Conservation (phyloP, 768 basidiomycete species). For the Cyathus striatus region DNA sequence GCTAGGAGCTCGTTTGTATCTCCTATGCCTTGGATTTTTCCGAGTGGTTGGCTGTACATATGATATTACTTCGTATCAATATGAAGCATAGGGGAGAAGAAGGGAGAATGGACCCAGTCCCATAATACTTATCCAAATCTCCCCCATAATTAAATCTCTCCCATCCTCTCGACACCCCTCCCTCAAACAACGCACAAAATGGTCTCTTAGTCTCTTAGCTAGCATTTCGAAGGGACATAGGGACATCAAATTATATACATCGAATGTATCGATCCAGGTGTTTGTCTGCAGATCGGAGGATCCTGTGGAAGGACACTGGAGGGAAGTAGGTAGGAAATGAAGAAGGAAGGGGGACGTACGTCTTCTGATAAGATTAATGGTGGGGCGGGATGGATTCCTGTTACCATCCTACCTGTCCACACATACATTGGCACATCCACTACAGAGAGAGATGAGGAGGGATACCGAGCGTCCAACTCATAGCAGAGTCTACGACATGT, state of each 20-base stretch:
- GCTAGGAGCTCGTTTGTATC: constrained; percentile 88
- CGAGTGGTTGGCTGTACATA: constrained; percentile 65
- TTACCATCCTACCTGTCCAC: background rate
- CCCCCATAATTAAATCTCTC: constrained; percentile 65
- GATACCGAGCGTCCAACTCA: constrained; percentile 65
- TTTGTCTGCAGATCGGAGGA: constrained; percentile 35
- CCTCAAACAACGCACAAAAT: constrained; percentile 71
- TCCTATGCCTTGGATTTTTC: constrained; percentile 79
- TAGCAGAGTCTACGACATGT: constrained; percentile 63
- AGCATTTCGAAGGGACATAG: constrained; percentile 82
- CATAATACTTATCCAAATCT: constrained; percentile 78
- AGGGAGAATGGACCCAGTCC: constrained; percentile 49
- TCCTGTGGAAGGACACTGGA: constrained; percentile 52
- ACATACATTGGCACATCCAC: background rate
- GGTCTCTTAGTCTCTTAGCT: constrained; percentile 45
- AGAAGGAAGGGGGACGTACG: constrained; percentile 29
- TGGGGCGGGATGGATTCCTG: constrained; percentile 30
- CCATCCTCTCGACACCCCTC: constrained; percentile 57
- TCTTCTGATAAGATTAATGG: constrained; percentile 54
- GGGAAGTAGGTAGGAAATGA: background rate
- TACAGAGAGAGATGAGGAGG: background rate
- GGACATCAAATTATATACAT: constrained; percentile 58
- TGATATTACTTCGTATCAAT: too few species aligned
- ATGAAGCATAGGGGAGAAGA: background rate
- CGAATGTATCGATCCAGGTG: constrained; percentile 57